Evolutionary conservation across 306 rosid genomes (phyloP).

Genomic region (Prunus padus): DNA sequence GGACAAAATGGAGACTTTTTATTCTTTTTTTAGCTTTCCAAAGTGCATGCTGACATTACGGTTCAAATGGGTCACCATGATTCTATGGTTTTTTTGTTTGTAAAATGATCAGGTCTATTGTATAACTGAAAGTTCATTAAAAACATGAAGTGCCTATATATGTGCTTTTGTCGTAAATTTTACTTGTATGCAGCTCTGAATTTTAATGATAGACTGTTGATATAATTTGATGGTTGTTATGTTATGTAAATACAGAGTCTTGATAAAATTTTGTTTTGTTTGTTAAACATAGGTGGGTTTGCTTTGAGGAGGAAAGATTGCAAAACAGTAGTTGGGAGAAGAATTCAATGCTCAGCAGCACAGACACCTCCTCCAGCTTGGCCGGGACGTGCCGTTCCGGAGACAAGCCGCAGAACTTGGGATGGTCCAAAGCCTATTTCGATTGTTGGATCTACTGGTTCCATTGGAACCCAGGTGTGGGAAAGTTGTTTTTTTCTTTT

Average conservation of each 20-base stretch:
- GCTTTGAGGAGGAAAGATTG: conserved; percentile 59
- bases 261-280: neutral
- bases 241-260: neutral
- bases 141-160: neutral
- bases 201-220: neutral
- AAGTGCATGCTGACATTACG: conserved; percentile 12
- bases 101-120: neutral
- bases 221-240: neutral
- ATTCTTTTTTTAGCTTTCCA: neutral
- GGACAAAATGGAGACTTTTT: neutral
- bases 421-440: conserved; percentile 95
- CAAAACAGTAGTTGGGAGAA: conserved; percentile 34
- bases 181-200: conserved; percentile 3
- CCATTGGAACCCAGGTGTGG: conserved; percentile 95
- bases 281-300: conserved; percentile 47
- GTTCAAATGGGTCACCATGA: neutral
- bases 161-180: neutral
- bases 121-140: neutral
- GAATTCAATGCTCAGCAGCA: conserved; percentile 61
- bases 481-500: neutral
- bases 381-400: conserved; percentile 86
- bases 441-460: conserved; percentile 85
- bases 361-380: conserved; percentile 85
- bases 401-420: conserved; percentile 53
- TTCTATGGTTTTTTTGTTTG: neutral